phyloP scores from a whole-genome alignment of 163 green algal species.

The Chlamydomonas reinhardtii region DNA sequence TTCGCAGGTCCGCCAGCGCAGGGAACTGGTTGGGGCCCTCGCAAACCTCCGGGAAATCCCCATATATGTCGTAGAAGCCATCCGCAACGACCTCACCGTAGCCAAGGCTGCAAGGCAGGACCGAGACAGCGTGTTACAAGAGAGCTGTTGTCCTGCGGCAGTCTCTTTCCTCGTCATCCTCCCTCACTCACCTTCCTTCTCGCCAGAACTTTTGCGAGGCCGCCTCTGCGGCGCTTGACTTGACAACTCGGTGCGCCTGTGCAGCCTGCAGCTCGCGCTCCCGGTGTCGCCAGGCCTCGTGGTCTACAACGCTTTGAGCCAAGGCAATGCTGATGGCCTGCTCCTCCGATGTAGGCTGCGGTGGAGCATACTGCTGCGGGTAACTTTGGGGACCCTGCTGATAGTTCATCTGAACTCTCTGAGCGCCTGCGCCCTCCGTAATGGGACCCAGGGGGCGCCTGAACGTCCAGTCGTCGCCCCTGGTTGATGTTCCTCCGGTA shows the following conservation, averaged over 20 bases:
- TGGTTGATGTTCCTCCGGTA: no score
- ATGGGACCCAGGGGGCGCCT: no score
- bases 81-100: constrained; percentile 41
- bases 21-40: constrained; percentile 24
- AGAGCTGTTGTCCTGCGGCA: no score
- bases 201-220: constrained; percentile 24
- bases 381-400: no score
- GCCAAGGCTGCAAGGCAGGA: constrained; percentile 15
- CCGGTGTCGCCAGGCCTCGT: background rate
- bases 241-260: constrained; percentile 1
- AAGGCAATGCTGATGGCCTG: constrained; percentile 8
- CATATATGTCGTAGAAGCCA: constrained; percentile 42
- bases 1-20: constrained; percentile 1
- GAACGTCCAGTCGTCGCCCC: no score
- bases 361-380: no score
- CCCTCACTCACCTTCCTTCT: background rate
- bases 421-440: no score
- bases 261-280: background rate
- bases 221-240: constrained; percentile 6
- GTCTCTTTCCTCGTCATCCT: no score
- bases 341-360: constrained; percentile 3
- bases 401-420: no score
- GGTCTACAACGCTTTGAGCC: constrained; percentile 23
- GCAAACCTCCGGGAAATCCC: constrained; percentile 41
- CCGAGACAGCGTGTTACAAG: background rate